A percentile compares a stretch with the other conserved stretches of the same genome.
Conservation (phyloP, 306 rosid species). For the Cucurbita pepo region DNA sequence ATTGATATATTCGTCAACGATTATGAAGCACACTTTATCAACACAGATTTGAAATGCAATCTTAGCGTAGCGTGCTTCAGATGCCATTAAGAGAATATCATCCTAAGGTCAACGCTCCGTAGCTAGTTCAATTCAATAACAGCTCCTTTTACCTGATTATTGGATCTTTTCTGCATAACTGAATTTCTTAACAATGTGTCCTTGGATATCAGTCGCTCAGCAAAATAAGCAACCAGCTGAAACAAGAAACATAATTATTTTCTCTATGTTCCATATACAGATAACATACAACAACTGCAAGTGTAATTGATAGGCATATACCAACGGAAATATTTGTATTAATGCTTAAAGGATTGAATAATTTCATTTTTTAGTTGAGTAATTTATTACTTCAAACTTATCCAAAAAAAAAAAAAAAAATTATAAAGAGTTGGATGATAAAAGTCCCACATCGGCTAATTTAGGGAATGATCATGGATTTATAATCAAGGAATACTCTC, state of each 20-base stretch:
- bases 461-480: too few species aligned
- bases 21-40: background rate
- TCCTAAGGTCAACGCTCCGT: background rate
- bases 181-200: conserved; percentile 56
- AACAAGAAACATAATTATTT: conserved; percentile 7
- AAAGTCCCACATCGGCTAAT: too few species aligned
- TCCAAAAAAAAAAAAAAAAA: too few species aligned
- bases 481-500: too few species aligned
- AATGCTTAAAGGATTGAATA: background rate
- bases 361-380: background rate
- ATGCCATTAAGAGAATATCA: background rate
- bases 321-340: background rate
- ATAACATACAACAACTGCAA: background rate
- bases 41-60: background rate
- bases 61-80: background rate
- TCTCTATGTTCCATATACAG: background rate
- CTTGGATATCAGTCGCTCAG: conserved; percentile 55
- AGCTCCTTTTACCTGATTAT: conserved; percentile 42
- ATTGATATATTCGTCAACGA: background rate
- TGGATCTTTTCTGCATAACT: conserved; percentile 49
- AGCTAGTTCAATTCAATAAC: background rate
- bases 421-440: too few species aligned
- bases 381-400: background rate
- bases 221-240: conserved; percentile 62
- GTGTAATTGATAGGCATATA: background rate